Conservation (phyloP, 805 yeast species). For the Starmerella riodocensis region DNA sequence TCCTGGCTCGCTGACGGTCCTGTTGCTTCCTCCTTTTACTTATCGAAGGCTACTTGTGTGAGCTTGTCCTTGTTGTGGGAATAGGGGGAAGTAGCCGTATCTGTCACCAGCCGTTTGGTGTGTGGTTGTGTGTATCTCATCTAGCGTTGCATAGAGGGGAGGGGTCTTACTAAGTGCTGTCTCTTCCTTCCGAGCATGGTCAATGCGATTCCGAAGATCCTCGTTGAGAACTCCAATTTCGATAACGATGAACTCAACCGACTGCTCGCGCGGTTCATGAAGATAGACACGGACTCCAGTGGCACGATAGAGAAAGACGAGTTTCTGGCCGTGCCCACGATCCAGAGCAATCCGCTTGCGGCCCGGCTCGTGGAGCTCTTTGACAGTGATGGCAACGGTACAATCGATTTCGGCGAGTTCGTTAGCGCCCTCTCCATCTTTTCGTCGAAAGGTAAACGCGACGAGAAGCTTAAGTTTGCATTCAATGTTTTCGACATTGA, state of each 20-base stretch:
- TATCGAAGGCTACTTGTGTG: no score
- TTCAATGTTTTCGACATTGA: slow-evolving; percentile 93
- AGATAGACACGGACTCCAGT: slow-evolving; percentile 79
- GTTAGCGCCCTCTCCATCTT: slow-evolving; percentile 76
- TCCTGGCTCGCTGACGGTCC: no score
- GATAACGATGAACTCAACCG: slow-evolving; percentile 86
- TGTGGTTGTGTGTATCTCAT: background rate
- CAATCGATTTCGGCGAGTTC: slow-evolving; percentile 90
- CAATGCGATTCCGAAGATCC: slow-evolving; percentile 19
- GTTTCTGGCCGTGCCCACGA: slow-evolving; percentile 85
- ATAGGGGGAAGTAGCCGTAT: no score
- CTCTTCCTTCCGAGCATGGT: background rate
- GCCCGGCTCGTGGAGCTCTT: slow-evolving; percentile 82
- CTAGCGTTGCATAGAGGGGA: no score
- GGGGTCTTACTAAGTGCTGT: background rate
- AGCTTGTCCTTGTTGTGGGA: no score
- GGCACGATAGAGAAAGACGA: slow-evolving; percentile 88
- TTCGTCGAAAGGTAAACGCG: slow-evolving; percentile 65
- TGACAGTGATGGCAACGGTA: slow-evolving; percentile 85
- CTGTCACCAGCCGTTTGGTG: no score
- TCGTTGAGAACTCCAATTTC: slow-evolving; percentile 32
- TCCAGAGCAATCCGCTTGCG: slow-evolving; percentile 80
- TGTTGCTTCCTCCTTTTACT: no score
- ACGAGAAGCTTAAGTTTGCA: slow-evolving; percentile 76
- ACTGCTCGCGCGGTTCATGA: slow-evolving; percentile 83